Conservation (phyloP, 2,329 filamentous ascomycete species). For the Phaeoacremonium minimum region DNA sequence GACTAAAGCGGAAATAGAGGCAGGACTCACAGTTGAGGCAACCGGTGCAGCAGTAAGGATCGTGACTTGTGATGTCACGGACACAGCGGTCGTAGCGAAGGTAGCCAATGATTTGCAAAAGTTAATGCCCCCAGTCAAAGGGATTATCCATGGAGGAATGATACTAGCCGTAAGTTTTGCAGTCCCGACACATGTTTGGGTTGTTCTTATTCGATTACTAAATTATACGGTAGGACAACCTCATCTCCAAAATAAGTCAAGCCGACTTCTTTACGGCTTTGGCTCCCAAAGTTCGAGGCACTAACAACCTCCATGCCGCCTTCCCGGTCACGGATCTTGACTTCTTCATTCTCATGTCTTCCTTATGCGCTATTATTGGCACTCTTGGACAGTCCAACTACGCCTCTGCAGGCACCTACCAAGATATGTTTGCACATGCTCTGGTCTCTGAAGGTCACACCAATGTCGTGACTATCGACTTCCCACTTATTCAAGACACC, state of each 20-base stretch:
- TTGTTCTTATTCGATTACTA: not conserved
- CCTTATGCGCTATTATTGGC: conserved; percentile 4
- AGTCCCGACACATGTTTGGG: not conserved
- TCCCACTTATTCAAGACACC: too few species aligned
- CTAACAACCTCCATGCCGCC: not conserved
- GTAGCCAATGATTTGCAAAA: conserved; percentile 6
- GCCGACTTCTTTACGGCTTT: not conserved
- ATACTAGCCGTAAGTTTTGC: conserved; percentile 19
- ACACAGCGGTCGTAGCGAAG: conserved; percentile 15
- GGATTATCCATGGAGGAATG: conserved; percentile 38
- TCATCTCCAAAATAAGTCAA: conserved; percentile 1
- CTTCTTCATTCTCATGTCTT: conserved; percentile 7
- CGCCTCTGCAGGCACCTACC: conserved; percentile 3
- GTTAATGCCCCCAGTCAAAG: conserved; percentile 26
- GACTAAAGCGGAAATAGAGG: conserved; percentile 6
- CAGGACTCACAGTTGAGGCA: conserved; percentile 1
- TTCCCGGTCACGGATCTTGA: conserved; percentile 1
- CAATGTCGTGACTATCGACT: too few species aligned
- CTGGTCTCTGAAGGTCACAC: not conserved
- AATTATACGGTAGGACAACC: not conserved
- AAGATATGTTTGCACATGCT: not conserved
- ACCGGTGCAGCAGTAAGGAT: too few species aligned
- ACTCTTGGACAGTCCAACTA: conserved; percentile 6
- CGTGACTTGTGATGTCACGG: conserved; percentile 20
- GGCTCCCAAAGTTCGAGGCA: not conserved